A percentile compares a stretch with the other conserved stretches of the same genome.
phyloP scores from a whole-genome alignment of 2,329 filamentous ascomycete genomes.

The Akanthomyces lecanii region DNA sequence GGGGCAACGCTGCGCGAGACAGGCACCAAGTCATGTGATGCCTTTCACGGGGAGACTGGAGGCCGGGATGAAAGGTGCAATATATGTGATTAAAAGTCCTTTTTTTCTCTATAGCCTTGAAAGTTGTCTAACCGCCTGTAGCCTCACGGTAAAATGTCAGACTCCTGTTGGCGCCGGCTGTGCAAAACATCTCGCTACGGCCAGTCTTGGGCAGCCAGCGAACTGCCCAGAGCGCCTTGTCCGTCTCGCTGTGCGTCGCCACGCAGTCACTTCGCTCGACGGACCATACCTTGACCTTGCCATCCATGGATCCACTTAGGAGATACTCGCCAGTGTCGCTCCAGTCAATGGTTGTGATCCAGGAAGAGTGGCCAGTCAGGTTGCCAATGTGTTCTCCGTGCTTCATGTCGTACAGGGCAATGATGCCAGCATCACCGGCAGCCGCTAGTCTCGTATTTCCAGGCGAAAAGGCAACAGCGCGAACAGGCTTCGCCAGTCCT shows the following conservation, averaged over 20 bases:
- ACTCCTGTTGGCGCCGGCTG: constrained; percentile 70
- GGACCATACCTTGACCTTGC: constrained; percentile 95
- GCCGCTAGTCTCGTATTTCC: constrained; percentile 80
- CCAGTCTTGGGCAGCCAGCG: constrained; percentile 74
- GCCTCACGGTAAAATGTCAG: constrained; percentile 83
- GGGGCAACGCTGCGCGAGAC: constrained; percentile 48
- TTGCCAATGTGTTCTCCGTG: constrained; percentile 92
- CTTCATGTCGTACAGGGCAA: constrained; percentile 86
- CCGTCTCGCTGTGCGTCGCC: constrained; percentile 88
- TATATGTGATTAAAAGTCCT: background rate
- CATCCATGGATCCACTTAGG: constrained; percentile 82
- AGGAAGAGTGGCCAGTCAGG: constrained; percentile 72
- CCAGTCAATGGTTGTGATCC: constrained; percentile 91
- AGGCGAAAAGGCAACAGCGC: constrained; percentile 83
- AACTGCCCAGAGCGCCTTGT: constrained; percentile 77
- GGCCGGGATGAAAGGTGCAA: background rate
- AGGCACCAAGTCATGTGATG: constrained; percentile 46
- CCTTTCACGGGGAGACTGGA: background rate
- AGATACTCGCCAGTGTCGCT: constrained; percentile 89
- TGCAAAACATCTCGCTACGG: constrained; percentile 70
- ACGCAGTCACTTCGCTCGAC: constrained; percentile 80
- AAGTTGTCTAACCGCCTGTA: constrained; percentile 48
- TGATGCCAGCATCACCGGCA: constrained; percentile 81
- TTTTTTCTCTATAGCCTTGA: background rate
- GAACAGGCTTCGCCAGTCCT: constrained; percentile 84